Evolutionary conservation across 2,329 filamentous ascomycete genomes (phyloP).

Genomic region (Laburnicola sp.): DNA sequence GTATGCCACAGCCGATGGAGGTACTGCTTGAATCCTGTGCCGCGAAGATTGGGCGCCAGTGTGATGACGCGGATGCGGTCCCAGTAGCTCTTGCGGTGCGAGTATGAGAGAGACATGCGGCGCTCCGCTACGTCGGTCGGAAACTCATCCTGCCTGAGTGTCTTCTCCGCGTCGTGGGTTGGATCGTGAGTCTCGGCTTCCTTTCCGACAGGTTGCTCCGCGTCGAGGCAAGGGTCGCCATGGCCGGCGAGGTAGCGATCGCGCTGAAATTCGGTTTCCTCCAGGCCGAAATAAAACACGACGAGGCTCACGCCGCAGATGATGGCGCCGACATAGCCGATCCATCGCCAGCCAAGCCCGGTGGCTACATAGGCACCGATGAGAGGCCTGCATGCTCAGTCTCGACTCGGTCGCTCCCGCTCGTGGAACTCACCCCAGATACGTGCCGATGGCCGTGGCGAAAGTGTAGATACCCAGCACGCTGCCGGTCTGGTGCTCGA

Average conservation of each 20-base stretch:
- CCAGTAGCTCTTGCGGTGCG: conserved; percentile 54
- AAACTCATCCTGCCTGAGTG: conserved; percentile 3
- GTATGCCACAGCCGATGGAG: conserved; percentile 58
- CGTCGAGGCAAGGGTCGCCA: conserved; percentile 12
- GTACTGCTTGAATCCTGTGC: conserved; percentile 60
- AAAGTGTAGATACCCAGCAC: conserved; percentile 24
- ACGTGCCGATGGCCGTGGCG: conserved; percentile 23
- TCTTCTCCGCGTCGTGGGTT: conserved; percentile 8
- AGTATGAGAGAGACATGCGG: conserved; percentile 17
- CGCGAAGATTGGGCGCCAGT: conserved; percentile 57
- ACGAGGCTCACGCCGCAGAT: conserved; percentile 20
- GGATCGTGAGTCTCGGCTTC: background rate
- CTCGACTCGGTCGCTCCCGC: no score
- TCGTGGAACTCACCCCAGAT: conserved; percentile 12
- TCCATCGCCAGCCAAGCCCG: conserved; percentile 23
- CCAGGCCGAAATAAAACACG: conserved; percentile 20
- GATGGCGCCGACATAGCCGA: conserved; percentile 21
- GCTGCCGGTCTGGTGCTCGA: conserved; percentile 24
- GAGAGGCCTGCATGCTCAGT: conserved; percentile 12
- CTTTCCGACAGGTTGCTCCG: conserved; percentile 13
- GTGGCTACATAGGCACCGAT: conserved; percentile 20
- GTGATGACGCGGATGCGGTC: conserved; percentile 61
- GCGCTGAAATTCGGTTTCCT: conserved; percentile 23
- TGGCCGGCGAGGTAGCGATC: conserved; percentile 16
- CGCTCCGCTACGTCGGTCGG: conserved; percentile 12